Evolutionary conservation across 106 monocot species (phyloP), one percentile per base, ranked within the genome.

Genomic region (Allium cepa): DNA sequence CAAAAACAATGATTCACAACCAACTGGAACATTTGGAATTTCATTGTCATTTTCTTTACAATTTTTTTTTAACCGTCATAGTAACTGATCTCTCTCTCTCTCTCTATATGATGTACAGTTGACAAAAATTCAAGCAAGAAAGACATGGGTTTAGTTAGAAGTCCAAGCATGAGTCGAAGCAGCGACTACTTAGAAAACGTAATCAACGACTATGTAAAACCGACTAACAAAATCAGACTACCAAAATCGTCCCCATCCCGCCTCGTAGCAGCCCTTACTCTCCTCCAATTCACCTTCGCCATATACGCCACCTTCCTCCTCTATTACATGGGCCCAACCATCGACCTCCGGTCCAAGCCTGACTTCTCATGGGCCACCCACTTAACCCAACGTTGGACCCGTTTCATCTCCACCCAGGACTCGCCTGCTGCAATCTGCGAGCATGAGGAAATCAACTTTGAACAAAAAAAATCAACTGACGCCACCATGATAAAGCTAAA

Each of bases 241-340:
- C 52, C 65, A 2, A 83, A 68, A 62, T 51, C 64, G 8, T 57
- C 77, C 4, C 47, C 83, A 15, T 72, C 99, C n/a, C 90, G 93
- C 60, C 53, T 99, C 1, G 99, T 99, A 8, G 77, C 93, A 4
- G 79, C 70, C 12, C 83, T 99, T 56, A 93, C 99, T 26, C 83
- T 78, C 26, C 85, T 99, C 26, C 99, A 99, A 46, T 85, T 99
- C 27, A 75, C 76, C 15, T 99, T 99, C 50, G 99, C 93, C 0
- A 74, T 93, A 15, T 99, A 99, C 56, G 99, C 99, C 48, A 99
- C 99, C 13, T 93, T 93, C 71, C 99, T 99, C 11, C 85, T 99
- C 60, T 99, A 99, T 78, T 99, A 93, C 83, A 99, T 99, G 99
- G 90, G 87, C 81, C 99, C 99, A 9, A 8, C 83, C 10, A 73